Conservation (phyloP, 352 stramenopile species). For the Globisporangium emineosum region DNA sequence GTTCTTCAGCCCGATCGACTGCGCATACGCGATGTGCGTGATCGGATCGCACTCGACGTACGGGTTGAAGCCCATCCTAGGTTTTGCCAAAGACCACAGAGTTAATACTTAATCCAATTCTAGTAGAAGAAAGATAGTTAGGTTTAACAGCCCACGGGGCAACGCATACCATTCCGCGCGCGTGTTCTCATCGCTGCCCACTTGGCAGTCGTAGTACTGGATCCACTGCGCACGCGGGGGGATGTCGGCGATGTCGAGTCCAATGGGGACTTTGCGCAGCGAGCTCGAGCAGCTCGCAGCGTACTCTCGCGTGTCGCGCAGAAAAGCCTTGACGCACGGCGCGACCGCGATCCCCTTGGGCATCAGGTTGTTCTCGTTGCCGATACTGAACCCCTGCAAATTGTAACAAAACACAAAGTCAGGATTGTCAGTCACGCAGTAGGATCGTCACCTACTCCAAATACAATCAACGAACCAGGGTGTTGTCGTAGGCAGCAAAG, state of each 20-base stretch:
- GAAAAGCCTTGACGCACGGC: slow-evolving; percentile 49
- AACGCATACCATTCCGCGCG: slow-evolving; percentile 26
- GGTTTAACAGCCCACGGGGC: too few relatives aligned
- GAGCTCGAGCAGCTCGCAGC: slow-evolving; percentile 27
- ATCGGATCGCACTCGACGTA: slow-evolving; percentile 55
- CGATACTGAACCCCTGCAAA: slow-evolving; percentile 30
- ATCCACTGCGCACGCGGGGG: slow-evolving; percentile 32
- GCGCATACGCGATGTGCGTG: slow-evolving; percentile 32
- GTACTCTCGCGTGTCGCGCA: slow-evolving; percentile 48
- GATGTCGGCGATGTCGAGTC: slow-evolving; percentile 45
- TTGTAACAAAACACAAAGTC: background rate
- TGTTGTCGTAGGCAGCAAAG: slow-evolving; percentile 61
- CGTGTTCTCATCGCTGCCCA: slow-evolving; percentile 38
- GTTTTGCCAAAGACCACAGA: background rate
- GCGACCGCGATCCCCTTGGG: slow-evolving; percentile 23
- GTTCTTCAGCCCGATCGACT: slow-evolving; percentile 38
- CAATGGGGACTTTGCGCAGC: slow-evolving; percentile 41
- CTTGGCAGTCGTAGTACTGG: slow-evolving; percentile 47
- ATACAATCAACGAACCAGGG: slow-evolving; percentile 13
- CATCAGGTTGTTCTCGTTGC: slow-evolving; percentile 49
- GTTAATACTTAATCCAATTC: background rate
- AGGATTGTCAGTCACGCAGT: background rate
- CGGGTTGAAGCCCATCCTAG: slow-evolving; percentile 46
- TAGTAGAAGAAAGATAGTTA: too few relatives aligned
- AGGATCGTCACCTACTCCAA: background rate